Base-by-base conservation (phyloP, 768 basidiomycete genomes). In the Suillus weaverae region DNA sequence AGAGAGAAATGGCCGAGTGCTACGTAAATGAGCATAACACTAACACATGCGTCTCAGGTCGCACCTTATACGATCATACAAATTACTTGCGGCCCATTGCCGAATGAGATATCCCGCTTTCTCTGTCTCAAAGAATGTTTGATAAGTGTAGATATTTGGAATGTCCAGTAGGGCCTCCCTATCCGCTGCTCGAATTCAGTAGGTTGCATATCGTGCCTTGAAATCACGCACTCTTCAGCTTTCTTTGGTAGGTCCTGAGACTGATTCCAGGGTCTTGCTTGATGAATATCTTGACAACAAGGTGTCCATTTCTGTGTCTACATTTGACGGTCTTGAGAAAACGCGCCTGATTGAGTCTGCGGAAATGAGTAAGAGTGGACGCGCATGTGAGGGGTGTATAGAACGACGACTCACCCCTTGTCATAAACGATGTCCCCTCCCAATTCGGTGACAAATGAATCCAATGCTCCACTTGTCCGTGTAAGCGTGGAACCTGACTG, bases 61-160 rank as follows among this genome's bases (percentile, higher is more conserved):
- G 62, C 66, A 95, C 96, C 96, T 98, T 72, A 99, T 98, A 62
- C 97, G 88, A 75, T 99, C 97, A 74, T 99, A 99, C 20, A 99
- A 81, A 72, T 91, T 98, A 71, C 92, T 95, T 6, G 94, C 91
- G 26, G 94, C 81, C 94, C 94, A 99, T 75, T 99, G 97, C 26
- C 97, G 84, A 62, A 99, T 87, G 36, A 98, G 86, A 77, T 96
- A 99, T 1, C 95, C 97, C 8, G 96, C 97, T 73, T 92, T 93
- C 70, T 98, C 97, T 0, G 95, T 97, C 78, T 99, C 97, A 5
- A 94, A 86, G 63, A 96, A 94, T 0, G 87, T 82, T 68, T 96
- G 94, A 73, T 95, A 96, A 65, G 87, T 88, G 76, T 95, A 92
- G 11, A 96, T 85, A 76, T 98, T 97, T 3, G 91, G 84, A 43